Percentiles rank a stretch among this genome's conserved stretches.
Evolutionary conservation across 768 basidiomycete genomes (phyloP).

Genomic region (Pulveroboletus sp.): DNA sequence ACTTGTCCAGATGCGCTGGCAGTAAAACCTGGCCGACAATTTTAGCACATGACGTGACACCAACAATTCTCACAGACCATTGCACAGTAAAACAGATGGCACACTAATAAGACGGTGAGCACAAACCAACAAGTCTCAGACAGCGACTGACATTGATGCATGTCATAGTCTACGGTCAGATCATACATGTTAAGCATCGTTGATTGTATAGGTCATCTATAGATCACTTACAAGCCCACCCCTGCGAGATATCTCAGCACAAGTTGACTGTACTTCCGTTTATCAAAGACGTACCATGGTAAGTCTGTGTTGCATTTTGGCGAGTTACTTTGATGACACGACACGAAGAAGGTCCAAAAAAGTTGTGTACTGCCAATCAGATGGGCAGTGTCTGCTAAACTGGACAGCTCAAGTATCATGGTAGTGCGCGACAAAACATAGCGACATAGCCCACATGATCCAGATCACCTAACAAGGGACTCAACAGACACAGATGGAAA

Average conservation of each 20-base stretch:
- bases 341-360: slow-evolving; percentile 6
- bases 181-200: neutral
- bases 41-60: neutral
- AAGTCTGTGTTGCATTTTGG: neutral
- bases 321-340: neutral
- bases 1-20: slow-evolving; percentile 14
- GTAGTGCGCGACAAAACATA: neutral
- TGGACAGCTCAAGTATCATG: neutral
- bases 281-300: slow-evolving; percentile 1
- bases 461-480: neutral
- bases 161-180: neutral
- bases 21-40: slow-evolving; percentile 7
- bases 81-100: neutral
- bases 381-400: slow-evolving; percentile 5
- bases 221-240: slow-evolving; percentile 9
- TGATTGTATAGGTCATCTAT: too few species aligned
- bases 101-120: neutral
- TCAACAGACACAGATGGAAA: too few species aligned
- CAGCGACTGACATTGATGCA: neutral
- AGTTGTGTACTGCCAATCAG: slow-evolving; percentile 2
- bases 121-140: neutral
- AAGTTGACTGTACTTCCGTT: neutral
- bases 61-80: slow-evolving; percentile 1
- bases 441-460: neutral
- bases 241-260: neutral